These are phyloP conservation scores for Singerocomus rubriflavus DNA, from an alignment of 1,284 basidiomycete genomes.

Conservation along the genomic window DNA sequence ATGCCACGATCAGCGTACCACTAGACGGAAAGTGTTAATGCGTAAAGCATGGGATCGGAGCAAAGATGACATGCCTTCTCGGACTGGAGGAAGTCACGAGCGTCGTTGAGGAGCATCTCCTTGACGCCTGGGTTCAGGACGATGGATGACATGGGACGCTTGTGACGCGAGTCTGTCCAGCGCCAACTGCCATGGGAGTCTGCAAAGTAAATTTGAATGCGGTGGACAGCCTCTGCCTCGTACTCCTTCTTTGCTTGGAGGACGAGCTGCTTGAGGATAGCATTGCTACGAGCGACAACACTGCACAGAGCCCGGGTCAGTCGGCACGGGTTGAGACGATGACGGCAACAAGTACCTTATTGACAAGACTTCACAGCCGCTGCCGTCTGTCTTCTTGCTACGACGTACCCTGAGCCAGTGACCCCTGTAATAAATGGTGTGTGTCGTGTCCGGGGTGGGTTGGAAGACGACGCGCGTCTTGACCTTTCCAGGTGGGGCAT, in stretches of 20 bases:
- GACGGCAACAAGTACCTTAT: slow-evolving; percentile 50
- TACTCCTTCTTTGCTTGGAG: slow-evolving; percentile 85
- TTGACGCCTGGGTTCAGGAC: slow-evolving; percentile 80
- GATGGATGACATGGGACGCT: slow-evolving; percentile 75
- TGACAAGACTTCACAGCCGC: slow-evolving; percentile 66
- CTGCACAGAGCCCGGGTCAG: slow-evolving; percentile 35
- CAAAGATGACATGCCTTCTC: slow-evolving; percentile 54
- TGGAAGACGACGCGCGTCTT: slow-evolving; percentile 81
- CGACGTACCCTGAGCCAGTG: slow-evolving; percentile 77
- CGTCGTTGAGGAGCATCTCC: slow-evolving; percentile 76
- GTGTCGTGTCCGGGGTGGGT: slow-evolving; percentile 77
- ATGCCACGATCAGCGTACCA: slow-evolving; percentile 71
- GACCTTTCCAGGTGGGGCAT: slow-evolving; percentile 54
- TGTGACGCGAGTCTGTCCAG: slow-evolving; percentile 79
- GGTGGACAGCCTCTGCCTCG: slow-evolving; percentile 76
- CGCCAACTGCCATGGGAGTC: slow-evolving; percentile 83
- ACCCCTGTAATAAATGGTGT: slow-evolving; percentile 77
- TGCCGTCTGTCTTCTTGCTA: slow-evolving; percentile 60
- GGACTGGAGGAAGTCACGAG: slow-evolving; percentile 76
- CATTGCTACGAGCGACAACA: slow-evolving; percentile 76
- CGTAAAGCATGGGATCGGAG: not conserved
- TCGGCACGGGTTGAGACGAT: slow-evolving; percentile 5
- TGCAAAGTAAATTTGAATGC: slow-evolving; percentile 82
- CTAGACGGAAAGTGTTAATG: slow-evolving; percentile 27
- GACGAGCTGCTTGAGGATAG: slow-evolving; percentile 78